Conservation (phyloP, 805 yeast genomes). For the Saccharomycopsis olivae region DNA sequence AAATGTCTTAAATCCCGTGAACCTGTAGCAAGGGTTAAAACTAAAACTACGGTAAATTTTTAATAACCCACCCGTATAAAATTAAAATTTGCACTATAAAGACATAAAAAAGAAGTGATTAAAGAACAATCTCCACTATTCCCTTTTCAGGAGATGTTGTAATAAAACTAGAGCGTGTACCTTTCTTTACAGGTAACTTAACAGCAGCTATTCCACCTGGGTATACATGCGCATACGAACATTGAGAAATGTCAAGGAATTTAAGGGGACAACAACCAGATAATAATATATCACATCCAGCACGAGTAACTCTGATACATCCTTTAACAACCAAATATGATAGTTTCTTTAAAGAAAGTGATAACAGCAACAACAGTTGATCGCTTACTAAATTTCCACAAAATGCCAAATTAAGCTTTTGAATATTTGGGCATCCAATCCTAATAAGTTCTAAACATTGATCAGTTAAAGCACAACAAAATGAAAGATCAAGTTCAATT, state of each 20-base stretch:
- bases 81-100: no score
- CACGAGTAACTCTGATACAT: slow-evolving; percentile 66
- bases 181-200: slow-evolving; percentile 37
- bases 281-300: slow-evolving; percentile 60
- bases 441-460: slow-evolving; percentile 55
- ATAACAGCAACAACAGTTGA: slow-evolving; percentile 49
- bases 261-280: slow-evolving; percentile 44
- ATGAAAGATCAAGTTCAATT: slow-evolving; percentile 49
- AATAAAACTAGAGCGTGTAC: slow-evolving; percentile 47
- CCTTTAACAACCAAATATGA: slow-evolving; percentile 48
- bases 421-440: slow-evolving; percentile 50
- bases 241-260: slow-evolving; percentile 55
- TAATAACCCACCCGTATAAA: no score
- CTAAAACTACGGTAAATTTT: no score
- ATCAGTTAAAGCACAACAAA: slow-evolving; percentile 69
- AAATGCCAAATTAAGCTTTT: slow-evolving; percentile 49
- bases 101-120: no score
- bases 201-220: slow-evolving; percentile 53
- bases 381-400: slow-evolving; percentile 79
- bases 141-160: slow-evolving; percentile 40
- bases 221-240: slow-evolving; percentile 56
- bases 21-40: no score
- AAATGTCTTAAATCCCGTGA: no score
- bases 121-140: slow-evolving; percentile 48
- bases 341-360: slow-evolving; percentile 41